phyloP scores from a whole-genome alignment of 2,329 filamentous ascomycete genomes.

The Penicillium psychrosexuale region DNA sequence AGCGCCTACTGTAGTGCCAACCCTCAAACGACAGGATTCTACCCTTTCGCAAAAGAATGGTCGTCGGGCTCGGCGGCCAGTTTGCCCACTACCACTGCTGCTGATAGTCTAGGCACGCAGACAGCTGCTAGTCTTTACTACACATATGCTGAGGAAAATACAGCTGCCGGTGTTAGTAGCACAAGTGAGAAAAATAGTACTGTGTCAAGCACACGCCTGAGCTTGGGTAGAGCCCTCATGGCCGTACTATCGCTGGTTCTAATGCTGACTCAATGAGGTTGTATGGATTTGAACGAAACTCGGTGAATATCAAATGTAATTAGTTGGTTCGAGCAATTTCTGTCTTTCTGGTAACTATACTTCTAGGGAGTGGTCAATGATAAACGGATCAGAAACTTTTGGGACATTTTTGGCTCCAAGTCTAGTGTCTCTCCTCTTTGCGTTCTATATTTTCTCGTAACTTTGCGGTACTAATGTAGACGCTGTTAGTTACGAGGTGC shows the following conservation, averaged over 20 bases:
- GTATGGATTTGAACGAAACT: not conserved
- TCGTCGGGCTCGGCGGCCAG: not conserved
- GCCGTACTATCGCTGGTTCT: not conserved
- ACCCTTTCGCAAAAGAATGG: not conserved
- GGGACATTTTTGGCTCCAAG: not conserved
- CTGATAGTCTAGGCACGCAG: not conserved
- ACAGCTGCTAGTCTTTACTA: constrained; percentile 1
- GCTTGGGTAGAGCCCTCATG: not conserved
- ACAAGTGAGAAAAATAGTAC: not conserved
- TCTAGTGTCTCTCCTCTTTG: not conserved
- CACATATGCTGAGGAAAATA: not conserved
- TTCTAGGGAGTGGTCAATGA: too few species aligned
- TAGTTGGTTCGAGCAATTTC: not conserved
- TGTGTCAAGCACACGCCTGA: not conserved
- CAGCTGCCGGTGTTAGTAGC: not conserved
- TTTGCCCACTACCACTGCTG: not conserved
- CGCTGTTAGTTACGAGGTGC: too few species aligned
- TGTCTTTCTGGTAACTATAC: not conserved
- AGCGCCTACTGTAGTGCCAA: not conserved
- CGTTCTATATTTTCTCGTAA: not conserved
- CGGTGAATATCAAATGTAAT: not conserved
- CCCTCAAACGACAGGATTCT: not conserved
- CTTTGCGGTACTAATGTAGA: not conserved
- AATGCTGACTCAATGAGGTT: not conserved
- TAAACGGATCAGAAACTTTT: too few species aligned